These are phyloP conservation scores for Xanthoconium separans DNA, from an alignment of 1,284 basidiomycete species.

Conservation along the genomic window DNA sequence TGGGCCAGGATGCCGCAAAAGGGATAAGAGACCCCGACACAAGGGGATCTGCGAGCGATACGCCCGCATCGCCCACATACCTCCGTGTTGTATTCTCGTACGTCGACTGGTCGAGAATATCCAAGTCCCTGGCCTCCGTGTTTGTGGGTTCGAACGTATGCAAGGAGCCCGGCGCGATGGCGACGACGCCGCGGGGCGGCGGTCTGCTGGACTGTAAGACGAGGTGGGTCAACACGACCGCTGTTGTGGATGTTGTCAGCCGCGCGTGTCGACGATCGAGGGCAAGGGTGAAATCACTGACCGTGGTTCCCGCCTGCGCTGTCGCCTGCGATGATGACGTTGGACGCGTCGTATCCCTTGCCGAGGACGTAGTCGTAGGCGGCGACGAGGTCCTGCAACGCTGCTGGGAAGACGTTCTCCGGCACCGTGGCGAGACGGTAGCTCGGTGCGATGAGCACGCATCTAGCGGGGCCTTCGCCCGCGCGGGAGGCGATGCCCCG, in stretches of 20 bases:
- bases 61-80: slow-evolving; percentile 17
- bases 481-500: slow-evolving; percentile 5
- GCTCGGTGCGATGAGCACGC: slow-evolving; percentile 20
- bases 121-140: background rate
- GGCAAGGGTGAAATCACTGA: background rate
- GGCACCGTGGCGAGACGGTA: slow-evolving; percentile 26
- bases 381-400: slow-evolving; percentile 23
- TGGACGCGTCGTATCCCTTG: slow-evolving; percentile 19
- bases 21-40: slow-evolving; percentile 18
- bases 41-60: slow-evolving; percentile 15
- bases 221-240: slow-evolving; percentile 25
- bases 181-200: slow-evolving; percentile 8
- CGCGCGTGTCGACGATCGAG: no score
- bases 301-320: slow-evolving; percentile 28
- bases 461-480: background rate
- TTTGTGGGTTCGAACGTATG: background rate
- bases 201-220: slow-evolving; percentile 7
- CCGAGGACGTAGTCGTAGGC: slow-evolving; percentile 28
- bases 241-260: slow-evolving; percentile 8
- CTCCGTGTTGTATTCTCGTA: background rate
- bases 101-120: background rate
- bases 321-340: slow-evolving; percentile 25
- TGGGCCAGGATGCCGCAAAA: slow-evolving; percentile 21
- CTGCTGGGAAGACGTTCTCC: slow-evolving; percentile 27
- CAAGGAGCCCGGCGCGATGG: slow-evolving; percentile 12